Evolutionary conservation across 257 asterid genomes (phyloP).

Genomic region (Hygrophila difformis): DNA sequence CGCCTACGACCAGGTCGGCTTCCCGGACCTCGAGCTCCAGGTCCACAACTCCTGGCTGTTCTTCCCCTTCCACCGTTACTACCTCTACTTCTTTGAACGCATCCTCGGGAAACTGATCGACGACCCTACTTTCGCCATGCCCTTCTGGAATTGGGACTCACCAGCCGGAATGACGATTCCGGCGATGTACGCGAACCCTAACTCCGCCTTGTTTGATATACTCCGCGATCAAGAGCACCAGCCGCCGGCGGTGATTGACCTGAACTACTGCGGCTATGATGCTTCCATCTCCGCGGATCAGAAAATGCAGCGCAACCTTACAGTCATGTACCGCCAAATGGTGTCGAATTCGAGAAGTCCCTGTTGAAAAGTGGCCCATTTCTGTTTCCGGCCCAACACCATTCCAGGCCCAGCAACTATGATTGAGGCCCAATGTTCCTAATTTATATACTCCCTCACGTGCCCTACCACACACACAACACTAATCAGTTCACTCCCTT

Average conservation of each 20-base stretch:
- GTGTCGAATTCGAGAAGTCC: conserved; percentile 52
- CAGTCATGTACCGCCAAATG: conserved; percentile 73
- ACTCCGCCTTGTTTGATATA: conserved; percentile 41
- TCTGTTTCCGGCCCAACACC: no score
- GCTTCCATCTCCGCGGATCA: conserved; percentile 14
- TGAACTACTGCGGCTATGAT: conserved; percentile 41
- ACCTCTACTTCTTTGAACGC: conserved; percentile 65
- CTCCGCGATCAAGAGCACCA: conserved; percentile 56
- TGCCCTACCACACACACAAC: no score
- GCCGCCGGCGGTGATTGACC: conserved; percentile 52
- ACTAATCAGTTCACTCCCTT: no score
- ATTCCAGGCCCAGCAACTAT: no score
- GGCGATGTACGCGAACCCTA: conserved; percentile 29
- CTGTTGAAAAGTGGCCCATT: no score
- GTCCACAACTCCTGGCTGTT: conserved; percentile 75
- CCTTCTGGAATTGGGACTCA: conserved; percentile 79
- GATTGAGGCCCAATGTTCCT: no score
- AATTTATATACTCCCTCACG: no score
- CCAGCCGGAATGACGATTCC: conserved; percentile 66
- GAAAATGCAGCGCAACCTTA: conserved; percentile 31
- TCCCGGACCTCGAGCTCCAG: conserved; percentile 69
- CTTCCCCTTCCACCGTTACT: conserved; percentile 63
- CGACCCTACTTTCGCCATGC: conserved; percentile 66
- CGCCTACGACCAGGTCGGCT: conserved; percentile 69
- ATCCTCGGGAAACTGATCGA: conserved; percentile 52